A percentile compares a stretch with the other conserved stretches of the same genome.
Evolutionary conservation across 2,329 filamentous ascomycete species (phyloP).

Genomic region (Botrytis cinerea): DNA sequence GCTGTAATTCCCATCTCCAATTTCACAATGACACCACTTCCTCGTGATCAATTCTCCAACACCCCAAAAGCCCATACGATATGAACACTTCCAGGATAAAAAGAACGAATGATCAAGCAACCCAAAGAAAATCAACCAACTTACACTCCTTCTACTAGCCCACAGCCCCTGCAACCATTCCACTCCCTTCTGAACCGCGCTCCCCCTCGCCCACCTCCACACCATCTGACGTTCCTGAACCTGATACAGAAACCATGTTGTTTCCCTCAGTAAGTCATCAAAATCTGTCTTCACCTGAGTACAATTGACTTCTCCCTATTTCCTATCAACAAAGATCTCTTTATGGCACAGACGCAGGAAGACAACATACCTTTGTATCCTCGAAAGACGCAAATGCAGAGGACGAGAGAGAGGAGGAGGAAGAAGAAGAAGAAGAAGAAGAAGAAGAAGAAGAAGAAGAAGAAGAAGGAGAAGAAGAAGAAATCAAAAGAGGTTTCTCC

Average conservation of each 20-base stretch:
- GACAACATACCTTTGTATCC: neutral
- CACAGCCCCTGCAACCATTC: slow-evolving; percentile 40
- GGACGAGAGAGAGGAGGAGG: neutral
- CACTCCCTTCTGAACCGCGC: slow-evolving; percentile 34
- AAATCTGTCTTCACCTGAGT: slow-evolving; percentile 32
- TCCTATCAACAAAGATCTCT: neutral
- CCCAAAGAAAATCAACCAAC: slow-evolving; percentile 25
- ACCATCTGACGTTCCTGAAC: slow-evolving; percentile 38
- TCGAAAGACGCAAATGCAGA: neutral
- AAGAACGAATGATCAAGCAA: neutral
- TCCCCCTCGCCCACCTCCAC: slow-evolving; percentile 31
- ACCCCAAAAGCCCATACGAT: neutral
- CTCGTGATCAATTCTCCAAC: neutral
- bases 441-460: neutral
- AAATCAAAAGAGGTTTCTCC: slow-evolving; percentile 32
- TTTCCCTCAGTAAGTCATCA: slow-evolving; percentile 36
- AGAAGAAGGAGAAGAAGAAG: neutral
- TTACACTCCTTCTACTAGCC: slow-evolving; percentile 40
- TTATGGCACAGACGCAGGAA: neutral
- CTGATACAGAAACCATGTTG: slow-evolving; percentile 36
- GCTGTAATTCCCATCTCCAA: neutral
- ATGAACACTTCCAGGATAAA: neutral
- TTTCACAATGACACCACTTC: neutral
- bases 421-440: neutral
- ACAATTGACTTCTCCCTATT: slow-evolving; percentile 24